phyloP scores from a whole-genome alignment of 2,329 filamentous ascomycete genomes.

The Trichoderma guizhouense region DNA sequence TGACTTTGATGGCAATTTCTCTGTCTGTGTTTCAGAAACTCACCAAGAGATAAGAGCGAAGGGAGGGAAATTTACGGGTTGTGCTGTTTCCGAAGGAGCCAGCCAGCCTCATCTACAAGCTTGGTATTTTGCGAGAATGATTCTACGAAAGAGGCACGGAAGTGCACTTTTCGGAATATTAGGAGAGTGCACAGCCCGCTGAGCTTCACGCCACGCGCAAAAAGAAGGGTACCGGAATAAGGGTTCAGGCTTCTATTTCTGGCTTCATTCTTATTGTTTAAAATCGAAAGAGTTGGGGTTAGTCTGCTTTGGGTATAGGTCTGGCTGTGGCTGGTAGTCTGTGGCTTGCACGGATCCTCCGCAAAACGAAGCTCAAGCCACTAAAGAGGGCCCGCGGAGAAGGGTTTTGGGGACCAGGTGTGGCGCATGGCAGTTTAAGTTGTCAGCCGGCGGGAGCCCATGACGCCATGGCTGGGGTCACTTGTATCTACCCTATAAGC shows the following conservation, averaged over 20 bases:
- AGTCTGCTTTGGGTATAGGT: neutral
- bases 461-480: slow-evolving; percentile 2
- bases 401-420: neutral
- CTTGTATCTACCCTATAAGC: neutral
- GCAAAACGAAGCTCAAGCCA: neutral
- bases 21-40: neutral
- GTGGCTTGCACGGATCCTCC: neutral
- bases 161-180: neutral
- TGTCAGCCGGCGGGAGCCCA: neutral
- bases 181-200: neutral
- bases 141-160: neutral
- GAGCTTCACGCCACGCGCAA: neutral
- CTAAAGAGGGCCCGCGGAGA: neutral
- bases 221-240: neutral
- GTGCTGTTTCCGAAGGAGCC: neutral
- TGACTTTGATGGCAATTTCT: neutral
- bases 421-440: neutral
- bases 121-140: neutral
- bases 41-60: neutral
- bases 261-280: neutral
- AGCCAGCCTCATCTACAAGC: neutral
- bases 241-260: neutral
- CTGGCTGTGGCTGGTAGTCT: neutral
- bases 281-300: neutral
- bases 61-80: too few species aligned